Percentiles rank a stretch among this genome's conserved stretches.
Evolutionary conservation across 2,329 filamentous ascomycete species (phyloP).

Genomic region (Trichoderma sp.): DNA sequence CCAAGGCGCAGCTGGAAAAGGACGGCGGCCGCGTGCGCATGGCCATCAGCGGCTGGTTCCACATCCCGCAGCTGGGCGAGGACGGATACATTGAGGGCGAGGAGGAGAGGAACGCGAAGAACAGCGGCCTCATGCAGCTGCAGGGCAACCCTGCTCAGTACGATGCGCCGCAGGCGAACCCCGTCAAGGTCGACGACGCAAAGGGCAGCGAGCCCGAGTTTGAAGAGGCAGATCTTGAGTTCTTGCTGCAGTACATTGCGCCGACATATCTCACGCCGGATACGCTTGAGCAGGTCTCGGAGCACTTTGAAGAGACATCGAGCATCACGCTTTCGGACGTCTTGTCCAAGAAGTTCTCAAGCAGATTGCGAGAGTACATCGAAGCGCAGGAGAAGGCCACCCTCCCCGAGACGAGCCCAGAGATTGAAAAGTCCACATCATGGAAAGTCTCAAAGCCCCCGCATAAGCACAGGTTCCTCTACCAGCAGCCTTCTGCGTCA

Average conservation of each 20-base stretch:
- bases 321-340: slow-evolving; percentile 81
- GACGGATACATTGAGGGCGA: slow-evolving; percentile 86
- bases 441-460: slow-evolving; percentile 85
- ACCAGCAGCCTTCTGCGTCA: slow-evolving; percentile 60
- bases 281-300: slow-evolving; percentile 78
- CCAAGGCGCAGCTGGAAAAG: slow-evolving; percentile 61
- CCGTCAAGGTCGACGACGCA: slow-evolving; percentile 50
- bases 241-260: slow-evolving; percentile 85
- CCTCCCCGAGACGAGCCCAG: slow-evolving; percentile 51
- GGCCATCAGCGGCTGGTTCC: slow-evolving; percentile 99
- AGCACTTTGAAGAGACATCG: slow-evolving; percentile 79
- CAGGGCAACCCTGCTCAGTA: slow-evolving; percentile 90
- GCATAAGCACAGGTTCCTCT: slow-evolving; percentile 93
- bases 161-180: slow-evolving; percentile 71
- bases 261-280: slow-evolving; percentile 92
- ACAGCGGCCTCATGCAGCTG: slow-evolving; percentile 88
- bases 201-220: slow-evolving; percentile 59
- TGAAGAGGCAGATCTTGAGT: slow-evolving; percentile 80
- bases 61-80: slow-evolving; percentile 93
- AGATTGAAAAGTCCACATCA: slow-evolving; percentile 59
- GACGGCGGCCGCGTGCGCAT: slow-evolving; percentile 82
- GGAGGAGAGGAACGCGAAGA: slow-evolving; percentile 84
- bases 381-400: slow-evolving; percentile 61
- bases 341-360: slow-evolving; percentile 75
- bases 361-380: slow-evolving; percentile 70